Conservation (phyloP, 768 basidiomycete genomes). For the Mycena capillaripes region DNA sequence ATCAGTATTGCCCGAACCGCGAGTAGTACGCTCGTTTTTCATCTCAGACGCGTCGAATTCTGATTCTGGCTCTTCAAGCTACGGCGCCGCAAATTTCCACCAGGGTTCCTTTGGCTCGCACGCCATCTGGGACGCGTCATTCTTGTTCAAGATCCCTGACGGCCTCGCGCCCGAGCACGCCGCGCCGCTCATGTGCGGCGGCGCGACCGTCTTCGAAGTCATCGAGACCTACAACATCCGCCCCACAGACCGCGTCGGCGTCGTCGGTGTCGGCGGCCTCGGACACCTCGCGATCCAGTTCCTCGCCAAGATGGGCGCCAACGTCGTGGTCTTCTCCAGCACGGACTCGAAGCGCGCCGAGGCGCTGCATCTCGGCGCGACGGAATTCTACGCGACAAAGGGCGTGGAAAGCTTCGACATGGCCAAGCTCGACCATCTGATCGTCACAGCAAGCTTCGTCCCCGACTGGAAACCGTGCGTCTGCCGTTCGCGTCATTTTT, state of each 20-base stretch:
- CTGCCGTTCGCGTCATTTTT: neutral
- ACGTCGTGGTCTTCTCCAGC: constrained; percentile 52
- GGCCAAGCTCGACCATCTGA: constrained; percentile 44
- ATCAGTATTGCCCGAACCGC: neutral
- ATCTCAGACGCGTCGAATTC: neutral
- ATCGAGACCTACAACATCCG: constrained; percentile 22
- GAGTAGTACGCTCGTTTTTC: neutral
- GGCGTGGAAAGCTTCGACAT: constrained; percentile 42
- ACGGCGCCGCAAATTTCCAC: constrained; percentile 45
- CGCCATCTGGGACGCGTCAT: constrained; percentile 50
- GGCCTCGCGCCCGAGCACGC: constrained; percentile 46
- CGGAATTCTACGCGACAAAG: constrained; percentile 50
- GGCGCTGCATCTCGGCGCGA: constrained; percentile 47
- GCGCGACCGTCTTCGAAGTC: constrained; percentile 21
- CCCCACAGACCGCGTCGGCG: constrained; percentile 39
- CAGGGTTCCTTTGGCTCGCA: constrained; percentile 45
- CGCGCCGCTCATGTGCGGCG: constrained; percentile 48
- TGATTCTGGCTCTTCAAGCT: constrained; percentile 23
- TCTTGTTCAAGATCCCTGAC: constrained; percentile 51
- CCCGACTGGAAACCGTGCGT: constrained; percentile 28
- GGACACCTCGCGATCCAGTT: constrained; percentile 56
- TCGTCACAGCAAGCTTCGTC: constrained; percentile 44
- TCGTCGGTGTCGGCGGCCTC: constrained; percentile 52
- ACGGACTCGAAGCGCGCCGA: constrained; percentile 50
- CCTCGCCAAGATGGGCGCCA: constrained; percentile 55